Base-by-base conservation (phyloP, 148 eudicot species). In the Polygonum maritimum region DNA sequence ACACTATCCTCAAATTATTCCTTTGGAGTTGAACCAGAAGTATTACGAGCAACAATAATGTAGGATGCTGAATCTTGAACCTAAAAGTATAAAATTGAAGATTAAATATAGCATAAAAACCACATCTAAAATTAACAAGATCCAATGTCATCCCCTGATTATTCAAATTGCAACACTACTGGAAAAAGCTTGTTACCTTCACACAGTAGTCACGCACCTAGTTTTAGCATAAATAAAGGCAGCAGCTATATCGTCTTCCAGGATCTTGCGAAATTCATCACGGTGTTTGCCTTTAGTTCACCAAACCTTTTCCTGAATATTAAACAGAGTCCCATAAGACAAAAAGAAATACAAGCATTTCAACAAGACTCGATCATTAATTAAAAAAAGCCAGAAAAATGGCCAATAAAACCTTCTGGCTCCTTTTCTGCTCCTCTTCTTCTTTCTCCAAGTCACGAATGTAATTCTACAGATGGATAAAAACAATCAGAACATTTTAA, bases 361-460 rank as follows among this genome's bases (percentile, higher is more conserved):
- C 21, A 71, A 67, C 55, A 54, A 13, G 36, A 9, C 5, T 21
- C 75, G 31, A 44, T 13, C n/a, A 44, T 11, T 40, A 19, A 51
- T 74, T 12, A n/a, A n/a, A n/a, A n/a, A n/a, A n/a, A n/a, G n/a
- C n/a, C n/a, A n/a, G n/a, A n/a, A 73, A 36, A 11, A 58, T 58
- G 55, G 57, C 26, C 33, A 8, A 1, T 51, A 74, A 48, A 49
- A 94, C 97, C 98, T 95, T 92, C 74, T 89, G 89, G 48, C 82
- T 82, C 80, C 85, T 95, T 81, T 78, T 95, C 84, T 88, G 94
- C 82, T 95, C 94, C 65, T 92, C 97, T 83, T 95, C 97, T 75
- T 92, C 96, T 84, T 87, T 90, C 86, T 95, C 99, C 87, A 95
- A 79, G 78, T 89, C 91, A 72, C 94, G 97, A 60, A 95, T 92